phyloP scores from a whole-genome alignment of 2,329 filamentous ascomycete genomes.

The Exophiala xenobiotica region DNA sequence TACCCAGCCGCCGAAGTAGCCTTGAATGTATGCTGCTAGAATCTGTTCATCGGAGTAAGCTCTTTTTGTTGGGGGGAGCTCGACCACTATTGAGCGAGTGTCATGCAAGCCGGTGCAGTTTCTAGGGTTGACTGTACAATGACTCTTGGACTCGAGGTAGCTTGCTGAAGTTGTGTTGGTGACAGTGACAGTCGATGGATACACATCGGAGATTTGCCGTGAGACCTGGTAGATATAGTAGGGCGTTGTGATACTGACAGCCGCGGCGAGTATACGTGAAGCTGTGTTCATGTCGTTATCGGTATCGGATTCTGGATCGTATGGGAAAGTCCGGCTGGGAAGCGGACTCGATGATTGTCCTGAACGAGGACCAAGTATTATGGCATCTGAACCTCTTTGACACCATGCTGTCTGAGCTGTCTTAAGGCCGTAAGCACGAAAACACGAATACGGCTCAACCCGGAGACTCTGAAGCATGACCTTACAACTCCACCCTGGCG shows the following conservation, averaged over 20 bases:
- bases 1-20: constrained; percentile 16
- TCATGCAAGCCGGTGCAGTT: background rate
- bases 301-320: background rate
- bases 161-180: background rate
- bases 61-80: constrained; percentile 1
- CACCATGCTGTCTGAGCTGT: no score
- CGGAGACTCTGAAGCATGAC: no score
- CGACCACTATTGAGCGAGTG: constrained; percentile 1
- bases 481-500: no score
- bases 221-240: background rate
- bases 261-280: background rate
- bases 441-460: no score
- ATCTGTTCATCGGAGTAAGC: constrained; percentile 11
- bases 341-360: no score
- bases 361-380: no score
- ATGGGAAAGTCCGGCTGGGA: no score
- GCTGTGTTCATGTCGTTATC: background rate
- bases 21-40: constrained; percentile 6
- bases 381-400: no score
- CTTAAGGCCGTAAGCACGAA: no score
- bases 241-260: background rate
- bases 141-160: background rate
- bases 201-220: background rate
- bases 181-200: background rate
- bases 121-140: constrained; percentile 7